Conservation (phyloP, 2,329 filamentous ascomycete genomes). For the Neofusicoccum cordaticola region DNA sequence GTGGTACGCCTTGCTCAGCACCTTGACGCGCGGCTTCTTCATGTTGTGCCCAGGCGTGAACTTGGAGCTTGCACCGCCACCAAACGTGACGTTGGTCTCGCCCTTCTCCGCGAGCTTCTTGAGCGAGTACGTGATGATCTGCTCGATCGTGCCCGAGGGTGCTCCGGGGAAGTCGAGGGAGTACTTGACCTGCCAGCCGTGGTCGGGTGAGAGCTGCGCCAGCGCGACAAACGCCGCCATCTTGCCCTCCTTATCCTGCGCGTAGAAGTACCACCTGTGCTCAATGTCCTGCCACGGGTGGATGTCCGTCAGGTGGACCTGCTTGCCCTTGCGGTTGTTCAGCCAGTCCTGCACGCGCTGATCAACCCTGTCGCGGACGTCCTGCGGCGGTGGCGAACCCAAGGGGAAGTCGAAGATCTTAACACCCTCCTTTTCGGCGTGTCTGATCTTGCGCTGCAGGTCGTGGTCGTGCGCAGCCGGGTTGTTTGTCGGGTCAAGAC, state of each 20-base stretch:
- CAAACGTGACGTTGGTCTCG: constrained; percentile 74
- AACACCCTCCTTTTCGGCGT: constrained; percentile 78
- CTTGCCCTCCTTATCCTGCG: constrained; percentile 67
- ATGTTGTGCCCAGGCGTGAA: constrained; percentile 79
- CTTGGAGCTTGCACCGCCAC: constrained; percentile 72
- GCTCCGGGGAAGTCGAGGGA: constrained; percentile 88
- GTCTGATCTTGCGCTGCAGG: constrained; percentile 71
- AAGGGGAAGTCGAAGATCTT: constrained; percentile 71
- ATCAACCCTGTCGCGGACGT: constrained; percentile 68
- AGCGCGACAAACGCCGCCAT: constrained; percentile 78
- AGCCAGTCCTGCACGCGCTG: constrained; percentile 77
- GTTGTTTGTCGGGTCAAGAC: constrained; percentile 71
- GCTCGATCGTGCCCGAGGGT: constrained; percentile 84
- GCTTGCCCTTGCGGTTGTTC: constrained; percentile 72
- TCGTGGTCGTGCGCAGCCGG: constrained; percentile 63
- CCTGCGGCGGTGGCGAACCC: constrained; percentile 62
- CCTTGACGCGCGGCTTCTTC: constrained; percentile 73
- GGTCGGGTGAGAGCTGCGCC: constrained; percentile 72
- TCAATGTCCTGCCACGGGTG: constrained; percentile 80
- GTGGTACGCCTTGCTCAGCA: constrained; percentile 79
- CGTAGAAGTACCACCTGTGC: constrained; percentile 84
- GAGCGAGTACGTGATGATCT: constrained; percentile 71
- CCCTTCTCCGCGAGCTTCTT: constrained; percentile 58
- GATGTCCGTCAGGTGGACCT: constrained; percentile 88
- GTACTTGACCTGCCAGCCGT: constrained; percentile 95